phyloP scores from a whole-genome alignment of 257 asterid genomes.

The Solanum sitiens region DNA sequence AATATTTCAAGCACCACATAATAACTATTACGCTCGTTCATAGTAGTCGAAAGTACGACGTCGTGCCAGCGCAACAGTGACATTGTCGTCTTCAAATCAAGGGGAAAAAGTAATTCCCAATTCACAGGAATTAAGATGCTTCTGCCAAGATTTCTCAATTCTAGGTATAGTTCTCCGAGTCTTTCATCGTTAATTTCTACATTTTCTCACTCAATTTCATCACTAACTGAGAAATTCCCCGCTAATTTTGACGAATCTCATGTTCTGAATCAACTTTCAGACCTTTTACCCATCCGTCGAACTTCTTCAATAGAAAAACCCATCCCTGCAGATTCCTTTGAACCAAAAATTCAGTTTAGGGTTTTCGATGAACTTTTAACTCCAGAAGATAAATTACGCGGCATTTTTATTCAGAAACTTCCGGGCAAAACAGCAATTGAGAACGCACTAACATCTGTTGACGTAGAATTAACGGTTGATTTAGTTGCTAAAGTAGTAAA shows the following conservation, averaged over 20 bases:
- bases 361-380: constrained; percentile 47
- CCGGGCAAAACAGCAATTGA: constrained; percentile 28
- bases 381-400: constrained; percentile 76
- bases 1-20: too few species aligned
- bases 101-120: neutral
- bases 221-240: neutral
- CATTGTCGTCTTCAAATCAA: neutral
- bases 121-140: neutral
- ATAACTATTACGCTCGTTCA: neutral
- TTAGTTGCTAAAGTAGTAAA: constrained; percentile 52
- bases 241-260: constrained; percentile 30
- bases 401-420: constrained; percentile 66
- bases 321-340: neutral
- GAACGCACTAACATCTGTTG: constrained; percentile 34
- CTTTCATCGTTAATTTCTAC: neutral
- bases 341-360: neutral
- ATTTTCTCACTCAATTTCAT: neutral
- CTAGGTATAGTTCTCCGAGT: neutral
- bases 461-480: constrained; percentile 38
- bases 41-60: neutral
- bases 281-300: constrained; percentile 35
- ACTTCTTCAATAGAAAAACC: constrained; percentile 12
- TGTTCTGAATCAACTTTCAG: constrained; percentile 48
- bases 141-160: neutral
- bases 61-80: neutral